phyloP scores from a whole-genome alignment of 75 land plant genomes.

The Pinus tabuliformis region DNA sequence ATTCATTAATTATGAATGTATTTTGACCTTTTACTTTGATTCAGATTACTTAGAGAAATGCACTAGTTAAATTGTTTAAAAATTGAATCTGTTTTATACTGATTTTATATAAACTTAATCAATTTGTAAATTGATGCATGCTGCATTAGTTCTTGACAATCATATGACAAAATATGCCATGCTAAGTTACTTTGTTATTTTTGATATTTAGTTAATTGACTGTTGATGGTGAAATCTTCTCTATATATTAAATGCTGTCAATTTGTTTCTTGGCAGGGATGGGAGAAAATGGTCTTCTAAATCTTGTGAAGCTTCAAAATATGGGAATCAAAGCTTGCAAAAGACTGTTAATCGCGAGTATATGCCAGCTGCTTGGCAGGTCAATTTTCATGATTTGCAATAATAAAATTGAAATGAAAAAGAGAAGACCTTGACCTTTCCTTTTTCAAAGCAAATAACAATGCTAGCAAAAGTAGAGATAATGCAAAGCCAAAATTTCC shows the following conservation, averaged over 20 bases:
- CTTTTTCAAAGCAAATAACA: neutral
- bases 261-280: neutral
- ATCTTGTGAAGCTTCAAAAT: constrained; percentile 8
- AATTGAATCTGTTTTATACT: neutral
- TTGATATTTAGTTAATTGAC: neutral
- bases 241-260: neutral
- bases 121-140: neutral
- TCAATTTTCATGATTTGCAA: constrained; percentile 4
- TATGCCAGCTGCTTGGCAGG: constrained; percentile 77
- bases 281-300: constrained; percentile 17
- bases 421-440: neutral
- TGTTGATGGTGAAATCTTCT: neutral
- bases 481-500: too few species aligned
- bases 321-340: constrained; percentile 2
- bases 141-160: neutral
- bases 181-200: neutral
- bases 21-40: neutral
- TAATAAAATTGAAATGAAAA: too few species aligned
- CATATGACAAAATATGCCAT: neutral
- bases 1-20: neutral
- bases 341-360: constrained; percentile 35
- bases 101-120: neutral
- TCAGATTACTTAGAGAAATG: neutral
- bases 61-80: neutral
- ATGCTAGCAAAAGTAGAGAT: too few species aligned